Conservation (phyloP, 345 rosid genomes). For the Brassica napus region Da-Ae NC_063450.1:46664001-46664500, state of each 20-base stretch:
- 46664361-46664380: not conserved
- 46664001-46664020: constrained; percentile 30
- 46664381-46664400: constrained; percentile 17
- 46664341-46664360: constrained; percentile 10
- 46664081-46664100: constrained; percentile 54
- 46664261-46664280: constrained; percentile 72
- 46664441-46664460: constrained; percentile 29
- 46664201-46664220: not conserved
- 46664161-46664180: not conserved
- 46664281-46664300: constrained; percentile 76
- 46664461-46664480: constrained; percentile 18
- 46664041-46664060: constrained; percentile 66
- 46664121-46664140: constrained; percentile 81
- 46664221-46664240: constrained; percentile 26
- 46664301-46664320: constrained; percentile 51
- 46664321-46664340: constrained; percentile 25
- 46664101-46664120: constrained; percentile 71
- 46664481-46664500: constrained; percentile 21
- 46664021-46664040: constrained; percentile 38
- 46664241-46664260: constrained; percentile 60
- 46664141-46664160: constrained; percentile 52
- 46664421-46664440: not conserved
- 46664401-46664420: constrained; percentile 1
- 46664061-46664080: constrained; percentile 37
- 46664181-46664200: not conserved